Conservation (phyloP, 1,139 yeast genomes). For the Geotrichum candidum region DNA sequence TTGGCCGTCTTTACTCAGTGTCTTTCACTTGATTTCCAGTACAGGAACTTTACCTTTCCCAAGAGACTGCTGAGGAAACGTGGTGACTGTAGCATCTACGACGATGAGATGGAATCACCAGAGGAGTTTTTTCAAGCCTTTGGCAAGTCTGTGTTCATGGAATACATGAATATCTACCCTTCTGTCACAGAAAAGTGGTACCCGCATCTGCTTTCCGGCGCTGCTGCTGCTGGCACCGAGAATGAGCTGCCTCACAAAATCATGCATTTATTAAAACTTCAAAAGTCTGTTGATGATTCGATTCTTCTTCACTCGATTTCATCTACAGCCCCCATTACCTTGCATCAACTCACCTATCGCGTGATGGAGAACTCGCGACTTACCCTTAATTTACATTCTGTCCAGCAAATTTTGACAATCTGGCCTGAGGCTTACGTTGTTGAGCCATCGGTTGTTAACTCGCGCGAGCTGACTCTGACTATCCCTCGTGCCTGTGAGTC, state of each 20-base stretch:
- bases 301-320: slow-evolving; percentile 17
- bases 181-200: slow-evolving; percentile 9
- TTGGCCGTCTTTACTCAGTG: slow-evolving; percentile 13
- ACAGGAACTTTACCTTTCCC: slow-evolving; percentile 13
- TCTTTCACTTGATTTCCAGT: slow-evolving; percentile 12
- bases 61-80: not conserved
- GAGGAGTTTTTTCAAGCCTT: slow-evolving; percentile 11
- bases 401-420: slow-evolving; percentile 27
- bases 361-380: slow-evolving; percentile 24
- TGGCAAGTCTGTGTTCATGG: slow-evolving; percentile 12
- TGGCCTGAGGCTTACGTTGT: slow-evolving; percentile 28
- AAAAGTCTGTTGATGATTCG: slow-evolving; percentile 15
- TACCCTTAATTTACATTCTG: slow-evolving; percentile 22
- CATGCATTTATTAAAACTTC: slow-evolving; percentile 3
- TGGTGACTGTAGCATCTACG: not conserved
- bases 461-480: slow-evolving; percentile 5
- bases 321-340: slow-evolving; percentile 19
- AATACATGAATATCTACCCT: slow-evolving; percentile 2
- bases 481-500: slow-evolving; percentile 1
- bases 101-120: not conserved
- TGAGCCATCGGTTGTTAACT: slow-evolving; percentile 7
- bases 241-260: slow-evolving; percentile 14
- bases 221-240: not conserved
- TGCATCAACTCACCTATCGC: slow-evolving; percentile 20
- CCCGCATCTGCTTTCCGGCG: slow-evolving; percentile 4